Base-by-base conservation (phyloP, 2,329 filamentous ascomycete genomes). In the Curvularia eragrostidis region DNA sequence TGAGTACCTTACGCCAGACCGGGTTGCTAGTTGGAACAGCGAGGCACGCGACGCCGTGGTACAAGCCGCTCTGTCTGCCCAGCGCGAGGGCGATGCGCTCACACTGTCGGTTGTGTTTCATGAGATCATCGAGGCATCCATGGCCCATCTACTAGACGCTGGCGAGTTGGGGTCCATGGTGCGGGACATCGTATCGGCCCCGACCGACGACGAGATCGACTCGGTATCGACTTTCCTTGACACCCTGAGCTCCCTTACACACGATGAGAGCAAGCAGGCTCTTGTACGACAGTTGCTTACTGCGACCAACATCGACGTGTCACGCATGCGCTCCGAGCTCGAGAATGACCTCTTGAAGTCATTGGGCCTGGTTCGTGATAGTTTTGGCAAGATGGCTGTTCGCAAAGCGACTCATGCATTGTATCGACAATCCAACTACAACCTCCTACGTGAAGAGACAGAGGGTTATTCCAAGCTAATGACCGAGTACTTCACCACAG, bases 381-480 rank as follows among this genome's bases (percentile, higher is more conserved):
- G 89, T 5, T 99, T 98, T 75, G 83, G 85, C 56, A 89, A 89
- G 65, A 87, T 95, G 73, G 89, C 90, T 15, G 93, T 97, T 64
- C 89, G 94, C 54, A 93, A 96, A 71, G 91, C 93, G 48, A 99
- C 95, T 7, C 96, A 97, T 68, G 83, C 95, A 4, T 84, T 99
- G 0, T 99, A 99, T 76, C 89, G 93, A 59, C 95, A 98, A 77
- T 92, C 94, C 13, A 98, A 97, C 76, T 98, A 97, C 81, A 99
- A 99, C 70, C 81, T 99, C 7, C 82, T 99, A 19, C 89, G 95
- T 43, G 95, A 99, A 79, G 95, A 99, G 77, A 92, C 92, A 0
- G 95, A 99, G 78, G 95, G 96, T 39, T 99, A 97, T 74, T 93
- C 95, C 0, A 99, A 99, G 76, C 86, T 99, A 46, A 88, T 97